Base-by-base conservation (phyloP, 2,329 filamentous ascomycete genomes). In the Botrytis cinerea region DNA sequence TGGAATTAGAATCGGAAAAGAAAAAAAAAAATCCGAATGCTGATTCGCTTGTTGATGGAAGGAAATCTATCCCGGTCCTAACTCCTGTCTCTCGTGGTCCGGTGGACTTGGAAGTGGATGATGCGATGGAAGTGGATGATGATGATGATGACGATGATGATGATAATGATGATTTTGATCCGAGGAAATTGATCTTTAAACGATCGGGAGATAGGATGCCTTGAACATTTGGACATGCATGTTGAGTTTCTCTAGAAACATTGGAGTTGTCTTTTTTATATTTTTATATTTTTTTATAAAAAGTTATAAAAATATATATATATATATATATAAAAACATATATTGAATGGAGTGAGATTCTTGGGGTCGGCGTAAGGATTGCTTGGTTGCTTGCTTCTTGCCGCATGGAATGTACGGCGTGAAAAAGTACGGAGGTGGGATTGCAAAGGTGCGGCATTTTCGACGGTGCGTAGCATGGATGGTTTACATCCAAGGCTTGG, bases 101-200 rank as follows among this genome's bases (percentile, higher is more conserved):
- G 1, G 6, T 32, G 0, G 16, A 22, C 46, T 73, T 78, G 9
- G 77, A 78, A 51, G 76, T 78, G 1, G 78, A 79, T 71, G 75
- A 79, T 68, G 69, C 51, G 28, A 61, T 79, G 14, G 77, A 79
- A 61, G 77, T 77, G 16, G 78, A 79, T 69, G 75, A 77, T 43
- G 66, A 64, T 10, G 32, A 32, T 32, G 32, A 32, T 2, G 79
- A 77, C 28, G 78, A 61, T n/a, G 79, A 77, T 32, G 78, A 61
- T n/a, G 60, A 70, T 14, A 51, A 73, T 28, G 63, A 72, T 14
- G 28, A 43, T 51, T 73, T 20, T 43, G 67, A 64, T 38, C 78
- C 77, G 10, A 73, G 75, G 14, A 78, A 77, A 68, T 66, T 80
- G n/a, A 38, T 77, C 20, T 81, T 78, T 51, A 79, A 78, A 67